Conservation (phyloP, 345 rosid genomes). For the Angophora floribunda region DNA sequence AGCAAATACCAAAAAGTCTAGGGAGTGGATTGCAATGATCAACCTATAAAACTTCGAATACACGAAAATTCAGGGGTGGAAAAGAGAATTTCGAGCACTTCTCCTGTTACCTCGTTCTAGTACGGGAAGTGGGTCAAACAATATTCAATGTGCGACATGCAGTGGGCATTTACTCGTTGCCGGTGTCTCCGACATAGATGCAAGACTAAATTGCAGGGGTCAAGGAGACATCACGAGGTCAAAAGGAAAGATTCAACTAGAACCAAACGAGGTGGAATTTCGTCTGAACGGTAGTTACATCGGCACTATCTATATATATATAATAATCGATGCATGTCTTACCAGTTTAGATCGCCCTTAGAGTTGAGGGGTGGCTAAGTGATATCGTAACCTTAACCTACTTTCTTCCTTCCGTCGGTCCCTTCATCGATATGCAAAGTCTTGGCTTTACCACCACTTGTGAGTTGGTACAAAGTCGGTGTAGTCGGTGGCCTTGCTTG, state of each 20-base stretch:
- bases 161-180: background rate
- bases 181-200: background rate
- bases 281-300: background rate
- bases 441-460: background rate
- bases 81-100: background rate
- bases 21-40: background rate
- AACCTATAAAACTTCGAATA: background rate
- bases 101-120: background rate
- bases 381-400: background rate
- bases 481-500: background rate
- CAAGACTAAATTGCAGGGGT: background rate
- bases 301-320: background rate
- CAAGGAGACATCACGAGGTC: background rate
- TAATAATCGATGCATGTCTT: background rate
- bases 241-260: background rate
- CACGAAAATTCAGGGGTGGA: background rate
- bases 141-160: background rate
- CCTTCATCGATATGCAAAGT: background rate
- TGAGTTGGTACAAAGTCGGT: background rate
- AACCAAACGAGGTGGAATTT: background rate
- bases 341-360: background rate
- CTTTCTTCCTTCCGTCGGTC: rapidly evolving
- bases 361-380: background rate
- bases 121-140: background rate
- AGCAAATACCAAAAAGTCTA: background rate